Evolutionary conservation across 805 yeast species (phyloP).

Genomic region (Schwanniomyces yamadae): DNA sequence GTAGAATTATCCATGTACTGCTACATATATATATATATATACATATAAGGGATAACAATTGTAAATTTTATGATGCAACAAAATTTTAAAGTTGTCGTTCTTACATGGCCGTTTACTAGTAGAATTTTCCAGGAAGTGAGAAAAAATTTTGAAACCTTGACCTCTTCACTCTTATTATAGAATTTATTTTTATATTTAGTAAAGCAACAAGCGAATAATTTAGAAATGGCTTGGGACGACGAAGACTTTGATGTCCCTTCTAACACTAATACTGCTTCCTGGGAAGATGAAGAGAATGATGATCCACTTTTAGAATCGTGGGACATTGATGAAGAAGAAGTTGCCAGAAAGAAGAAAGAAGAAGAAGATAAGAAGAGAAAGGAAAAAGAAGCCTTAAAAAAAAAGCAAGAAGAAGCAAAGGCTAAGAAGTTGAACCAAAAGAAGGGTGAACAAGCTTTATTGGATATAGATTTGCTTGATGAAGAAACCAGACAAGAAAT

Average conservation of each 20-base stretch:
- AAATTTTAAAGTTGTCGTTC: no score
- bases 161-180: no score
- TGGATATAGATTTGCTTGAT: constrained; percentile 69
- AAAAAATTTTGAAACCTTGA: no score
- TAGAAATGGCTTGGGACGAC: constrained; percentile 68
- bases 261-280: constrained; percentile 63
- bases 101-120: no score
- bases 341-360: constrained; percentile 45
- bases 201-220: neutral
- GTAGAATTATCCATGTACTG: no score
- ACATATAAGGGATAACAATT: no score
- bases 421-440: constrained; percentile 47
- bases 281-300: constrained; percentile 78
- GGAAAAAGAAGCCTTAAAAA: constrained; percentile 45
- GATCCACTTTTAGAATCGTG: constrained; percentile 77
- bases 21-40: no score
- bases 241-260: constrained; percentile 78
- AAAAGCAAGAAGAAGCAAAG: constrained; percentile 46
- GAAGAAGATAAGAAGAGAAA: constrained; percentile 41
- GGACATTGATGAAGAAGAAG: constrained; percentile 82
- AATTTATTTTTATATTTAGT: no score
- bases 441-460: constrained; percentile 33
- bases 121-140: no score
- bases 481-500: constrained; percentile 71
- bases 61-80: no score